phyloP scores from a whole-genome alignment of 805 yeast species.

The Cyberlindnera americana region DNA sequence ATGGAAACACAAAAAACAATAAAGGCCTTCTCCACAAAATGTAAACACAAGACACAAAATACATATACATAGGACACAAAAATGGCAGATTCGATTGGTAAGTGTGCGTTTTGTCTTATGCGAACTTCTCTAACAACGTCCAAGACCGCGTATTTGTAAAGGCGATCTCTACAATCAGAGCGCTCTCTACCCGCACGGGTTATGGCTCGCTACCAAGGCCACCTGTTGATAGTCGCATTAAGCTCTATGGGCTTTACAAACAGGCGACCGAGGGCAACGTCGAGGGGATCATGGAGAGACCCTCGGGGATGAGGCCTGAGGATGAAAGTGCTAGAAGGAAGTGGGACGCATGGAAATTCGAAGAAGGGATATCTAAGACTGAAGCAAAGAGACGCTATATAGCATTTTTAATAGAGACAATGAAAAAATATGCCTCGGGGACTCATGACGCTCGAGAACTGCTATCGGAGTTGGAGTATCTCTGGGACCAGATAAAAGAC shows the following conservation, averaged over 20 bases:
- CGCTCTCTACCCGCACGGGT: constrained; percentile 62
- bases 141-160: constrained; percentile 74
- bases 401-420: constrained; percentile 63
- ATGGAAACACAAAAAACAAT: constrained; percentile 2
- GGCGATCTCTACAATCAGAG: constrained; percentile 75
- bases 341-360: constrained; percentile 77
- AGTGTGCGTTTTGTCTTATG: constrained; percentile 9
- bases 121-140: no score
- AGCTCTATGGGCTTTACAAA: constrained; percentile 77
- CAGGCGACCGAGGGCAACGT: constrained; percentile 88
- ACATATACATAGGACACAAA: no score
- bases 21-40: not conserved
- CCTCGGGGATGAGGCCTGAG: constrained; percentile 54
- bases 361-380: constrained; percentile 61
- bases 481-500: constrained; percentile 72
- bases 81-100: constrained; percentile 52
- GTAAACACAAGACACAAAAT: not conserved
- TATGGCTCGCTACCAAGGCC: constrained; percentile 70
- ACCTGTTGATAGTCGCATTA: constrained; percentile 64
- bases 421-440: constrained; percentile 65
- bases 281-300: constrained; percentile 61
- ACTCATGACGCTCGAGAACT: constrained; percentile 64
- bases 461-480: constrained; percentile 60
- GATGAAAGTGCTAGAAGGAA: constrained; percentile 68
- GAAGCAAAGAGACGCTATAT: constrained; percentile 77